Conservation (phyloP, 2,329 filamentous ascomycete species). For the Aureobasidium sp. region DNA sequence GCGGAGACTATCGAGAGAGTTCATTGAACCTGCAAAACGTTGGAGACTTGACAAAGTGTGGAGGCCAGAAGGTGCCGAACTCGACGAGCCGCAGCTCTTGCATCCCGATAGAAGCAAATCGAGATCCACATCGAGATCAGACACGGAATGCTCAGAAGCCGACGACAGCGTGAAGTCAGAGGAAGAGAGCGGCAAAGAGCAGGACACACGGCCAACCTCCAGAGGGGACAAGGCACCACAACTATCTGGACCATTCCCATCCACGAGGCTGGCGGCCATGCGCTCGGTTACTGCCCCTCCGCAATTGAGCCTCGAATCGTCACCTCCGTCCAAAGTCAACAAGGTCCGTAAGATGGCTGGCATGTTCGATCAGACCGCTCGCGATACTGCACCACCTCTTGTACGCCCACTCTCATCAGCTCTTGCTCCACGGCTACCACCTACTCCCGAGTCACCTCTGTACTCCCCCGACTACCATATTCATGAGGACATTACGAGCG, state of each 20-base stretch:
- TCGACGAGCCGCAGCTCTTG: conserved; percentile 15
- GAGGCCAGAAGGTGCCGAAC: conserved; percentile 36
- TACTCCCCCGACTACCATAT: not conserved
- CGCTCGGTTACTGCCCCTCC: conserved; percentile 34
- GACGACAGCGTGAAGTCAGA: not conserved
- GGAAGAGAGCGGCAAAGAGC: not conserved
- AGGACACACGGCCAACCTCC: not conserved
- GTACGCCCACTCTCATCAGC: not conserved
- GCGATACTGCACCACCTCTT: not conserved
- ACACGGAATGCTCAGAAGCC: not conserved
- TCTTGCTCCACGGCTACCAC: not conserved
- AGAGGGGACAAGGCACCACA: not conserved
- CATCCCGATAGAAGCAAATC: not conserved
- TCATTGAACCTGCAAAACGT: conserved; percentile 48
- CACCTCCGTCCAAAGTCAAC: conserved; percentile 33
- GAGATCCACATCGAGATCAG: not conserved
- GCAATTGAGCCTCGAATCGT: conserved; percentile 38
- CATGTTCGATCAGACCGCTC: not conserved
- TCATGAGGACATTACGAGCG: not conserved
- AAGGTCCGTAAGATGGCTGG: conserved; percentile 13
- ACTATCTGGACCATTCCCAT: not conserved
- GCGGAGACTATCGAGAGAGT: conserved; percentile 63
- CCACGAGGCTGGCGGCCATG: conserved; percentile 14
- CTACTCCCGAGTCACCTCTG: conserved; percentile 1
- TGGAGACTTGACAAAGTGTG: conserved; percentile 43